phyloP scores from a whole-genome alignment of 225 moss, liverwort and hornwort genomes.

The Polytrichum commune region DNA sequence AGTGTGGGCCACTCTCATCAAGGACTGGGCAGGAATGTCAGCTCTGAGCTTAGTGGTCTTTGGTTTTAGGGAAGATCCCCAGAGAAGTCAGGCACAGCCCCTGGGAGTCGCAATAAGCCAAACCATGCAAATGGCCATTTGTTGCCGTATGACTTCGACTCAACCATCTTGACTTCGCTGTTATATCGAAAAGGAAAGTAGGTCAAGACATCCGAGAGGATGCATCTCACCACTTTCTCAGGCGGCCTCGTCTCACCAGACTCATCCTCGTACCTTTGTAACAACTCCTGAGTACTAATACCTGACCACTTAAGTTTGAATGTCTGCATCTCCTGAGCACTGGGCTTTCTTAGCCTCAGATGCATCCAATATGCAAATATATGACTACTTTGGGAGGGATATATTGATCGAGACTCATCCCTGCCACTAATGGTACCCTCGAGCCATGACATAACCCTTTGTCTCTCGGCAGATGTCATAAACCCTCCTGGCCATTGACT shows the following conservation, averaged over 20 bases:
- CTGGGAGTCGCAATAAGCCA: slow-evolving; percentile 25
- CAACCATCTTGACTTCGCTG: slow-evolving; percentile 27
- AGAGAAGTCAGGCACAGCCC: slow-evolving; percentile 25
- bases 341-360: slow-evolving; percentile 22
- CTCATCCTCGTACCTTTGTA: slow-evolving; percentile 31
- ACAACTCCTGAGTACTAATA: slow-evolving; percentile 27
- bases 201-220: slow-evolving; percentile 38
- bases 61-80: slow-evolving; percentile 13
- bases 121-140: slow-evolving; percentile 32
- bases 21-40: not conserved
- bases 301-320: slow-evolving; percentile 32
- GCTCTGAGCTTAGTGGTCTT: not conserved
- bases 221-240: slow-evolving; percentile 32
- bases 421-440: slow-evolving; percentile 28
- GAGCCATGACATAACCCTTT: slow-evolving; percentile 29
- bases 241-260: slow-evolving; percentile 9
- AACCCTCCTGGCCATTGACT: slow-evolving; percentile 27
- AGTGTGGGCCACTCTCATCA: not conserved
- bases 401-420: slow-evolving; percentile 25
- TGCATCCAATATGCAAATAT: slow-evolving; percentile 39
- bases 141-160: slow-evolving; percentile 24
- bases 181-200: slow-evolving; percentile 28
- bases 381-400: slow-evolving; percentile 3
- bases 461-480: slow-evolving; percentile 27
- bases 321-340: slow-evolving; percentile 21